Evolutionary conservation across 2,329 filamentous ascomycete species (phyloP).

Genomic region (Akanthomyces dipterigenus): DNA sequence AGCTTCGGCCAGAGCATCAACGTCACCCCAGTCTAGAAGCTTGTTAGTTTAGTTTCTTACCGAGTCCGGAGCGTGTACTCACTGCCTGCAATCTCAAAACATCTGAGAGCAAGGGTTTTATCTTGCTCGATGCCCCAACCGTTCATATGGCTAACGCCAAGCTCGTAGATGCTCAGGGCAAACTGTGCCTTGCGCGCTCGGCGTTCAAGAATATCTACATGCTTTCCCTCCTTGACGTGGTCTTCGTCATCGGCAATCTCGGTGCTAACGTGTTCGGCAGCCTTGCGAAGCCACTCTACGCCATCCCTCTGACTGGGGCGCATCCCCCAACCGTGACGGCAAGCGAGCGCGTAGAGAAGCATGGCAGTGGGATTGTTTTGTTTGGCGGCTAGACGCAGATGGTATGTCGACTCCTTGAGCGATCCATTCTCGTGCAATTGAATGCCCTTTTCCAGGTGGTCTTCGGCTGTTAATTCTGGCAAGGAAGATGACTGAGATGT

Average conservation of each 20-base stretch:
- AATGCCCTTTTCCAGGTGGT: slow-evolving; percentile 86
- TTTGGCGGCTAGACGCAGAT: slow-evolving; percentile 81
- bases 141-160: slow-evolving; percentile 95
- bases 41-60: slow-evolving; percentile 17
- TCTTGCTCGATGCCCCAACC: slow-evolving; percentile 97
- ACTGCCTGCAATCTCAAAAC: slow-evolving; percentile 93
- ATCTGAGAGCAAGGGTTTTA: slow-evolving; percentile 76
- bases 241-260: slow-evolving; percentile 81
- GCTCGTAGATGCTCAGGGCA: slow-evolving; percentile 89
- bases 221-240: slow-evolving; percentile 53
- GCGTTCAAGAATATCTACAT: slow-evolving; percentile 59
- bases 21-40: slow-evolving; percentile 75
- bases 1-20: slow-evolving; percentile 87
- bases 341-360: slow-evolving; percentile 91
- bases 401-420: slow-evolving; percentile 91
- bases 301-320: slow-evolving; percentile 84
- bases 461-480: slow-evolving; percentile 71
- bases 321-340: slow-evolving; percentile 97
- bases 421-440: slow-evolving; percentile 82
- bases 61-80: slow-evolving; percentile 29
- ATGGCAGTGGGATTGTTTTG: slow-evolving; percentile 87
- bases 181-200: slow-evolving; percentile 89
- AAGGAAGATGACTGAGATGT: slow-evolving; percentile 46
- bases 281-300: slow-evolving; percentile 85
- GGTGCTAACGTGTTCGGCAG: slow-evolving; percentile 73